Evolutionary conservation across 176 grass and related monocot genomes (phyloP).

Genomic region (Aegilops umbellulata): DNA sequence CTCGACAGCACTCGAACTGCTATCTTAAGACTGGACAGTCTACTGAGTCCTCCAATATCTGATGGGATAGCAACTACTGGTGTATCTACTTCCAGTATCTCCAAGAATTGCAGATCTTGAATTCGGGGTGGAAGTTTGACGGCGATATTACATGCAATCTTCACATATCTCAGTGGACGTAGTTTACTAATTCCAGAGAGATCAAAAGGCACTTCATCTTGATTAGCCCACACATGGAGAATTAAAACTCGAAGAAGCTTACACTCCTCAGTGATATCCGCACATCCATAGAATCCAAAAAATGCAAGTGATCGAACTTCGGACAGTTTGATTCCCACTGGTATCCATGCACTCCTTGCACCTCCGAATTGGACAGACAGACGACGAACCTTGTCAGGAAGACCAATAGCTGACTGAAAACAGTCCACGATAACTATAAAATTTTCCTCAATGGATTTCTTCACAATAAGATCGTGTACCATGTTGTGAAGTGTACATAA

Average conservation of each 20-base stretch:
- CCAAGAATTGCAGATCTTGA: background rate
- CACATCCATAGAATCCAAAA: too few relatives aligned
- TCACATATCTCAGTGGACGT: background rate
- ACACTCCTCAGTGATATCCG: background rate
- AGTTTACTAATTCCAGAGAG: background rate
- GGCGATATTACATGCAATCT: background rate
- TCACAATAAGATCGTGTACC: too few relatives aligned
- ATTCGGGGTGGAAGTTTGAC: background rate
- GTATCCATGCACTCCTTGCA: too few relatives aligned
- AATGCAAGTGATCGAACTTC: too few relatives aligned
- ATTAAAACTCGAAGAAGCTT: background rate
- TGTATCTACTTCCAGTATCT: background rate
- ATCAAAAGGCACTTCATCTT: background rate
- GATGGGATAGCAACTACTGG: background rate
- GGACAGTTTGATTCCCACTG: too few relatives aligned
- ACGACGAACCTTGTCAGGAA: too few relatives aligned
- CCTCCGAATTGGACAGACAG: too few relatives aligned
- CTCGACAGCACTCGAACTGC: background rate
- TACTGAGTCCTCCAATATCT: background rate
- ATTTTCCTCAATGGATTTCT: too few relatives aligned
- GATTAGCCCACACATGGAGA: background rate
- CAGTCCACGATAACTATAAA: too few relatives aligned
- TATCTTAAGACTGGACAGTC: background rate
- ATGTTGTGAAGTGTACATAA: too few relatives aligned
- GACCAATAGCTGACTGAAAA: too few relatives aligned